Evolutionary conservation across 75 land plant species (phyloP).

Genomic region (Selaginella moellendorffii): DNA sequence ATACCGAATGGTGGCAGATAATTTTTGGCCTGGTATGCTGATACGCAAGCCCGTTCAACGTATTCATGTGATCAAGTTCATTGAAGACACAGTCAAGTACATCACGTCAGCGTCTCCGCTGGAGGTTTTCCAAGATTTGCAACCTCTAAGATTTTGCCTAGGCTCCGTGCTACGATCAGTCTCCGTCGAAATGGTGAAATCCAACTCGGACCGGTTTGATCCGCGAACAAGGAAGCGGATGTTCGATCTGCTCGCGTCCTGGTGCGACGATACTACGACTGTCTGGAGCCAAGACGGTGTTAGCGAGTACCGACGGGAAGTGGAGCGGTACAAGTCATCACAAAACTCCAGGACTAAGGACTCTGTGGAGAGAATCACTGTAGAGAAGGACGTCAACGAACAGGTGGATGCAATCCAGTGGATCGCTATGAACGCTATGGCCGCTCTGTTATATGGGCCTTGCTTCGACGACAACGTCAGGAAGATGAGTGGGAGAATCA

Average conservation of each 20-base stretch:
- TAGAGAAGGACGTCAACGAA: conserved; percentile 87
- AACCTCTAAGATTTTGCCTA: conserved; percentile 72
- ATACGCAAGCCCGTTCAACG: conserved; percentile 55
- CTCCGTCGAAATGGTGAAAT: conserved; percentile 83
- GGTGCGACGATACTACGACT: conserved; percentile 76
- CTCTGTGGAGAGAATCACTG: conserved; percentile 72
- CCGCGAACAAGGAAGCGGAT: conserved; percentile 49
- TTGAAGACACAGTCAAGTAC: conserved; percentile 73
- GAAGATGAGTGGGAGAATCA: conserved; percentile 86
- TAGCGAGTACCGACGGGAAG: conserved; percentile 79
- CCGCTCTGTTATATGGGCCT: conserved; percentile 90
- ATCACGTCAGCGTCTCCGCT: conserved; percentile 27
- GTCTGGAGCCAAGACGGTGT: conserved; percentile 58
- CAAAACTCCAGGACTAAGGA: conserved; percentile 71
- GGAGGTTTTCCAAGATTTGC: conserved; percentile 83
- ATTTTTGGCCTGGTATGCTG: conserved; percentile 90
- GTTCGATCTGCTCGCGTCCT: conserved; percentile 85
- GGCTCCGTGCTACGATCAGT: conserved; percentile 77
- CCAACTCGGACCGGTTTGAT: conserved; percentile 79
- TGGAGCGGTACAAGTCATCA: conserved; percentile 73
- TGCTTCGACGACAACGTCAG: conserved; percentile 96
- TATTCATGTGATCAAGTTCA: conserved; percentile 62
- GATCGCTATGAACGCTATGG: conserved; percentile 97
- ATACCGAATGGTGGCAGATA: conserved; percentile 89
- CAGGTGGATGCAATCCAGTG: conserved; percentile 93